Evolutionary conservation across 2,329 filamentous ascomycete genomes (phyloP).

Genomic region (Talaromyces rugulosus): DNA sequence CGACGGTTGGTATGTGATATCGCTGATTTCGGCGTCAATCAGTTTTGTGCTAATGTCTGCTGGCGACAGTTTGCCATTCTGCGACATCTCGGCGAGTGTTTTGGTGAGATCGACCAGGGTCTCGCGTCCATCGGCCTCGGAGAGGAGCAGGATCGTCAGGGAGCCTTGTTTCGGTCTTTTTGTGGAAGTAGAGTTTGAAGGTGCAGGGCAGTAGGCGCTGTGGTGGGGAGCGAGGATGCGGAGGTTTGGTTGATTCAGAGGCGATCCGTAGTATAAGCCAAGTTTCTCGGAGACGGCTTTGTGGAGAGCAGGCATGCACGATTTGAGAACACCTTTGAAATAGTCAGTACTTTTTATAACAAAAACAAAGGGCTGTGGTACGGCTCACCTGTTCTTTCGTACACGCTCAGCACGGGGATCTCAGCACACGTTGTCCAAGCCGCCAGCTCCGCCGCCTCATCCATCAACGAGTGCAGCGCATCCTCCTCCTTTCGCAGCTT

Average conservation of each 20-base stretch:
- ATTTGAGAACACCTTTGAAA: conserved; percentile 75
- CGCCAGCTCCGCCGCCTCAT: conserved; percentile 85
- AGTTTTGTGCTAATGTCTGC: conserved; percentile 80
- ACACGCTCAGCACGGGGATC: conserved; percentile 82
- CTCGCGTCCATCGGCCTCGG: conserved; percentile 81
- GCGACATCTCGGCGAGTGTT: conserved; percentile 91
- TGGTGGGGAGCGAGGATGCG: conserved; percentile 69
- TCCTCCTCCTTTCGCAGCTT: conserved; percentile 66
- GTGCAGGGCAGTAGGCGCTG: conserved; percentile 39
- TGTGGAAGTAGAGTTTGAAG: conserved; percentile 13
- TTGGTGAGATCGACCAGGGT: conserved; percentile 94
- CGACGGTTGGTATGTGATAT: conserved; percentile 42
- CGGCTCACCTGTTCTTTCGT: conserved; percentile 74
- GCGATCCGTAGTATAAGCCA: conserved; percentile 76
- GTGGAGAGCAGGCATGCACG: conserved; percentile 80
- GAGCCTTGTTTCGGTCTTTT: conserved; percentile 22
- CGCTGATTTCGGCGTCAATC: conserved; percentile 80
- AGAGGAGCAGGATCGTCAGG: conserved; percentile 71
- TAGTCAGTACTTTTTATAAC: not conserved
- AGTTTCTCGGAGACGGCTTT: conserved; percentile 74
- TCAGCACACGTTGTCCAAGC: conserved; percentile 91
- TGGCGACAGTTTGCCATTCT: conserved; percentile 75
- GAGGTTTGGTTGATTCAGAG: conserved; percentile 62
- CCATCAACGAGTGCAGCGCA: conserved; percentile 76
- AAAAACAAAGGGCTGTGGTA: not conserved